phyloP scores from a whole-genome alignment of 129 eudicot genomes.

The Mikania micrantha region DNA sequence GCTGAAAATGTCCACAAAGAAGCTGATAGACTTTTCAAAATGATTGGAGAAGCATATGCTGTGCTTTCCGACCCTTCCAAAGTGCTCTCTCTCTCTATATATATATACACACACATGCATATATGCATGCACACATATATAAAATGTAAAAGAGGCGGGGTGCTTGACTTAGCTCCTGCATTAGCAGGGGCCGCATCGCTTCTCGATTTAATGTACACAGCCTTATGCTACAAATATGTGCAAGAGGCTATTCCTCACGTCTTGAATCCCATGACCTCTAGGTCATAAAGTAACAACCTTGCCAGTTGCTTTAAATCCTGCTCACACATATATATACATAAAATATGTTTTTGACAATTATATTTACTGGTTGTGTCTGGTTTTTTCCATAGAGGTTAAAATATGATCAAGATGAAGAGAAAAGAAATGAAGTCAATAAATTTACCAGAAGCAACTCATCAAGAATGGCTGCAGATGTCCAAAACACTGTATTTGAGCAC shows the following conservation, averaged over 20 bases:
- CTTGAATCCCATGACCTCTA: too few relatives aligned
- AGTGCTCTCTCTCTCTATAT: slow-evolving; percentile 29
- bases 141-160: too few relatives aligned
- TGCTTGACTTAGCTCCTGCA: too few relatives aligned
- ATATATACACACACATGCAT: too few relatives aligned
- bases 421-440: slow-evolving; percentile 43
- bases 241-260: too few relatives aligned
- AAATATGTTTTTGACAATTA: not conserved
- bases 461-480: slow-evolving; percentile 43
- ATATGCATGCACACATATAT: not conserved
- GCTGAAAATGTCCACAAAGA: slow-evolving; percentile 80
- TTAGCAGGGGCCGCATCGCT: too few relatives aligned
- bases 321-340: too few relatives aligned
- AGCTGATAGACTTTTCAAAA: slow-evolving; percentile 89
- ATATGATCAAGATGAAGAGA: slow-evolving; percentile 75
- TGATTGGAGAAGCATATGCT: slow-evolving; percentile 97
- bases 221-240: too few relatives aligned
- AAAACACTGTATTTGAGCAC: slow-evolving; percentile 34
- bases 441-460: slow-evolving; percentile 38
- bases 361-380: slow-evolving; percentile 19
- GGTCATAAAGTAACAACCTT: too few relatives aligned
- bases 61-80: slow-evolving; percentile 82
- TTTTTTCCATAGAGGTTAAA: slow-evolving; percentile 47
- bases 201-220: too few relatives aligned
- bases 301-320: too few relatives aligned